Evolutionary conservation across 352 stramenopile species (phyloP).

Genomic region (Globisporangium barbulae): DNA sequence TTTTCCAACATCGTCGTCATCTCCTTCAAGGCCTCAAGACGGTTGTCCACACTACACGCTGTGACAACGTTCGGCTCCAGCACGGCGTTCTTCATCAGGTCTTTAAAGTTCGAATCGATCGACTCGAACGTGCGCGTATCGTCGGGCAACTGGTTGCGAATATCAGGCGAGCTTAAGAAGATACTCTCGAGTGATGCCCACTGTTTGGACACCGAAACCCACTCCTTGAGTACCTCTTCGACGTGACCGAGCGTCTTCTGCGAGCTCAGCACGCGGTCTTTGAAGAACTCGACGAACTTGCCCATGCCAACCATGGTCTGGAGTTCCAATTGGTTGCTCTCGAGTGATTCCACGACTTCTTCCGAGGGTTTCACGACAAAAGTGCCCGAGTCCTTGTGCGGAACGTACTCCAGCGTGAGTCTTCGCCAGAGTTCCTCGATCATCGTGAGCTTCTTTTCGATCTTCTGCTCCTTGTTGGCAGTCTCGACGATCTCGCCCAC

Average conservation of each 20-base stretch:
- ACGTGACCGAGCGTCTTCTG: slow-evolving; percentile 84
- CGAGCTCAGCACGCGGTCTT: slow-evolving; percentile 71
- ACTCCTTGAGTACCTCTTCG: slow-evolving; percentile 86
- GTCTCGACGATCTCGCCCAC: slow-evolving; percentile 87
- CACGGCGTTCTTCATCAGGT: slow-evolving; percentile 89
- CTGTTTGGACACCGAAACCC: slow-evolving; percentile 85
- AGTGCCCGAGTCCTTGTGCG: slow-evolving; percentile 84
- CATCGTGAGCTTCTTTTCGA: slow-evolving; percentile 88
- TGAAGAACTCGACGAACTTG: slow-evolving; percentile 91
- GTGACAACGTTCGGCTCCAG: slow-evolving; percentile 80
- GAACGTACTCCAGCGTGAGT: slow-evolving; percentile 83
- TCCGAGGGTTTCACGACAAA: slow-evolving; percentile 86
- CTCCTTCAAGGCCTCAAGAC: slow-evolving; percentile 79
- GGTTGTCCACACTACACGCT: slow-evolving; percentile 74
- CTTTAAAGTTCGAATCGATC: slow-evolving; percentile 90
- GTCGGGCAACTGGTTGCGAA: slow-evolving; percentile 84
- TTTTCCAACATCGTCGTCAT: slow-evolving; percentile 89
- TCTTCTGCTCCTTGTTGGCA: slow-evolving; percentile 88
- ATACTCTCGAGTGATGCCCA: slow-evolving; percentile 88
- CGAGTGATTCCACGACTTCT: slow-evolving; percentile 81
- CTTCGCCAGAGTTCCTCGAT: slow-evolving; percentile 85
- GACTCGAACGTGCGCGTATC: slow-evolving; percentile 86
- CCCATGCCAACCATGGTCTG: slow-evolving; percentile 90
- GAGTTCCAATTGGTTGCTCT: slow-evolving; percentile 85
- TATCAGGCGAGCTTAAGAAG: slow-evolving; percentile 87